phyloP scores from a whole-genome alignment of 495 filamentous ascomycete species.

The Penicillium cinerascens region DNA sequence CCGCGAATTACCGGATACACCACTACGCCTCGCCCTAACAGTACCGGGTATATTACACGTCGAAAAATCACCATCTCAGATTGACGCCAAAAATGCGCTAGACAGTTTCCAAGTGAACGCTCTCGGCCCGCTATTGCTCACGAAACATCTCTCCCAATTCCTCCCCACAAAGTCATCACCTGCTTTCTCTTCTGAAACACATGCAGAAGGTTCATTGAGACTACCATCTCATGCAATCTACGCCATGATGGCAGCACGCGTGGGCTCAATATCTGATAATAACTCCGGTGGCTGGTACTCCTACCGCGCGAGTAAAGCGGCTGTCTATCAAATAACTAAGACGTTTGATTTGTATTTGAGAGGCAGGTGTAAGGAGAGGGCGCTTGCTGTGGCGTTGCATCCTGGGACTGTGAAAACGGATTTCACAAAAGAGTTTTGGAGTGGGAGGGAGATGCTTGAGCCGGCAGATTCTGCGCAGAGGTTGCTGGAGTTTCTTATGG shows the following conservation, averaged over 20 bases:
- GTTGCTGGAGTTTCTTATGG: slow-evolving; percentile 52
- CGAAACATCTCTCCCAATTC: slow-evolving; percentile 68
- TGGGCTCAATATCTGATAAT: slow-evolving; percentile 72
- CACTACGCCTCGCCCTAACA: slow-evolving; percentile 66
- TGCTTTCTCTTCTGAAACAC: slow-evolving; percentile 12
- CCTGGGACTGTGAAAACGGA: slow-evolving; percentile 79
- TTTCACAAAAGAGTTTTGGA: slow-evolving; percentile 71
- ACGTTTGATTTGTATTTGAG: slow-evolving; percentile 68
- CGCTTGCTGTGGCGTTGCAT: slow-evolving; percentile 68
- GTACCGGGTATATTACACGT: slow-evolving; percentile 71
- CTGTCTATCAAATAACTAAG: slow-evolving; percentile 65
- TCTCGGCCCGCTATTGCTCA: slow-evolving; percentile 68
- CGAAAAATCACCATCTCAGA: slow-evolving; percentile 65
- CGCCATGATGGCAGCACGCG: slow-evolving; percentile 69
- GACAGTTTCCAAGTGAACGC: slow-evolving; percentile 66
- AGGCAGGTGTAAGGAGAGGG: slow-evolving; percentile 51
- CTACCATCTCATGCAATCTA: slow-evolving; percentile 54
- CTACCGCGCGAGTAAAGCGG: slow-evolving; percentile 72
- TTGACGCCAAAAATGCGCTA: slow-evolving; percentile 54
- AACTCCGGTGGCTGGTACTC: slow-evolving; percentile 68
- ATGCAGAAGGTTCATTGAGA: slow-evolving; percentile 2
- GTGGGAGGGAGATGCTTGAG: slow-evolving; percentile 54
- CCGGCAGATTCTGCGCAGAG: slow-evolving; percentile 58
- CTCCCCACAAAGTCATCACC: slow-evolving; percentile 52
- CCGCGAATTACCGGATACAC: slow-evolving; percentile 47